Evolutionary conservation across 768 basidiomycete species (phyloP).

Genomic region (Pholiota microspora): DNA sequence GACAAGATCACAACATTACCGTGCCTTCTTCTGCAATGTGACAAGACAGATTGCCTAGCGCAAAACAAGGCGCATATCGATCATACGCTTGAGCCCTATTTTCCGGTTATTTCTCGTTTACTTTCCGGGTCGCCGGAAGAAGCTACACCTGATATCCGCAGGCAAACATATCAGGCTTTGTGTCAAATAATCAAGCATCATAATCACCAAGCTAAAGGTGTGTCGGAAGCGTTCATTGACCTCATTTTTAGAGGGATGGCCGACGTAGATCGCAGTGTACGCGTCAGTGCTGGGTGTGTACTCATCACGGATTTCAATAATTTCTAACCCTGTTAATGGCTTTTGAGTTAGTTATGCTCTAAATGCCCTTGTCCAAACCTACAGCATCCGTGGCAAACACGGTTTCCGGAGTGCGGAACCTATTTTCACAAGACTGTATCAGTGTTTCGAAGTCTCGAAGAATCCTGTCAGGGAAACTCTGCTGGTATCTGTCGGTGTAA

Average conservation of each 20-base stretch:
- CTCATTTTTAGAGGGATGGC: constrained; percentile 47
- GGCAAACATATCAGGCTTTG: constrained; percentile 40
- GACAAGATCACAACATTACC: constrained; percentile 29
- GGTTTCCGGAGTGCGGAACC: constrained; percentile 33
- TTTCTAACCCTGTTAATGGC: neutral
- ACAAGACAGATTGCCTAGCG: constrained; percentile 26
- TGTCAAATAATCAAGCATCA: constrained; percentile 42
- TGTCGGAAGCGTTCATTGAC: constrained; percentile 30
- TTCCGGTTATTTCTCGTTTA: constrained; percentile 35
- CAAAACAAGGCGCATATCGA: constrained; percentile 22
- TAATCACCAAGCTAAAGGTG: constrained; percentile 29
- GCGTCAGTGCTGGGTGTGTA: constrained; percentile 70
- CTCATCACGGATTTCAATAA: neutral
- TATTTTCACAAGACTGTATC: constrained; percentile 45
- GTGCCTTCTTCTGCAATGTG: constrained; percentile 37
- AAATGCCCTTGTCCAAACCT: constrained; percentile 43
- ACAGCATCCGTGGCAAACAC: constrained; percentile 30
- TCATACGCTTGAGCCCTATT: constrained; percentile 30
- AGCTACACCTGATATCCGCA: constrained; percentile 45
- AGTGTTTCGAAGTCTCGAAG: constrained; percentile 44
- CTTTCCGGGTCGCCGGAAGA: constrained; percentile 47
- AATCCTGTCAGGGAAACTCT: constrained; percentile 60
- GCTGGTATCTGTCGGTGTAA: constrained; percentile 55
- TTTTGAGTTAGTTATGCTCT: constrained; percentile 57
- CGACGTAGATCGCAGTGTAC: constrained; percentile 55